Conservation (phyloP, 164 flowering plant genomes). For the Malania oleifera region DNA sequence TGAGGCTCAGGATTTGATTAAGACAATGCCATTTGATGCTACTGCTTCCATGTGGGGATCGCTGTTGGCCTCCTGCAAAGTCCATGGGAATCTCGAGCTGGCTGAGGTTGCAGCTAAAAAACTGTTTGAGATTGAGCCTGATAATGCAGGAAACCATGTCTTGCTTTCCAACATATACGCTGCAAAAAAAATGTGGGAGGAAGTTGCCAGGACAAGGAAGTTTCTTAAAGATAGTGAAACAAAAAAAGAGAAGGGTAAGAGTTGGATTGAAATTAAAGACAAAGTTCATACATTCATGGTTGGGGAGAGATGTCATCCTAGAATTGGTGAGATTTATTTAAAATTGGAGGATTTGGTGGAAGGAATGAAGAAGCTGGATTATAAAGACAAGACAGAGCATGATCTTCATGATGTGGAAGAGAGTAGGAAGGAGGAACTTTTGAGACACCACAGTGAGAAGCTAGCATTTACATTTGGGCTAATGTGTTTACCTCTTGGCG, state of each 20-base stretch:
- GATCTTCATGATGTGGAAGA: conserved; percentile 66
- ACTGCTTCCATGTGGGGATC: conserved; percentile 90
- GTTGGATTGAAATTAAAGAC: conserved; percentile 77
- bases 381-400: conserved; percentile 39
- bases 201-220: conserved; percentile 55
- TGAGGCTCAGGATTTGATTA: conserved; percentile 57
- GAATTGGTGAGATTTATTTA: conserved; percentile 44
- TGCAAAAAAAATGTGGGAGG: conserved; percentile 58
- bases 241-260: conserved; percentile 66
- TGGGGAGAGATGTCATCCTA: conserved; percentile 59
- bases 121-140: conserved; percentile 66
- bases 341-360: conserved; percentile 50
- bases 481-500: conserved; percentile 43
- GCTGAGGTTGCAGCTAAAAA: conserved; percentile 67
- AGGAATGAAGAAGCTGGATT: conserved; percentile 52
- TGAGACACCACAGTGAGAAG: conserved; percentile 83
- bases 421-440: conserved; percentile 43
- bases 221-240: conserved; percentile 55
- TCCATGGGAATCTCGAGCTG: conserved; percentile 48
- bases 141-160: conserved; percentile 71
- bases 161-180: conserved; percentile 77
- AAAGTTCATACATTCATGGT: conserved; percentile 67
- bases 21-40: conserved; percentile 58
- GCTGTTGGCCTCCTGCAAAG: conserved; percentile 64
- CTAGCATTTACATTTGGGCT: conserved; percentile 69